Base-by-base conservation (phyloP, 1,284 basidiomycete species). In the Gomphus sp. region DNA sequence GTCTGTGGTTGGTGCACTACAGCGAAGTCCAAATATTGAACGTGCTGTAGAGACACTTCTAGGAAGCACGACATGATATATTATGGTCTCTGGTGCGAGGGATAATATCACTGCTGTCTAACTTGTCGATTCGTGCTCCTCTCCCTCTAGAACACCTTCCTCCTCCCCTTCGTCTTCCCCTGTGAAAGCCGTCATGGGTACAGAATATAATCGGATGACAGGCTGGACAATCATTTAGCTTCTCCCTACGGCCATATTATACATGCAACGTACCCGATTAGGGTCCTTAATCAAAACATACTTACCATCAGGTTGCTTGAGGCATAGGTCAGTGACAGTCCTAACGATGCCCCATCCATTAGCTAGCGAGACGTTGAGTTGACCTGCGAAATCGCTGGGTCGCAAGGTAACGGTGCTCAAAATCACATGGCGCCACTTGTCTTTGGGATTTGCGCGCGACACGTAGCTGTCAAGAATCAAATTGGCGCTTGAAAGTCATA, bases 331-430 rank as follows among this genome's bases (percentile, higher is more conserved):
- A 49, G 91, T 89, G 62, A 98, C 87, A 28, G 91, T 95, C 60
- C 95, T 82, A 34, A 99, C 93, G 68, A 99, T 98, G 63, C 97
- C 97, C 96, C 96, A 99, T 31, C 97, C 97, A 71, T 99, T 99
- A 55, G 89, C 76, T 61, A 99, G 76, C 53, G 93, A 97, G 59
- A 99, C 87, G 70, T 98, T 98, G 68, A 99, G 89, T 74, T 99
- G 97, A 31, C 77, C 80, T 11, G 97, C 95, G 68, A 99, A 97
- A 65, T 99, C 97, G 36, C 83, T 81, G 3, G 97, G 96, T 63
- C 97, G 93, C 80, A 94, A 87, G 55, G 93, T 95, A 49, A 94
- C 92, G 11, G 95, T 93, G 70, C 93, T 95, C 63, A 99, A 78
- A 67, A 99, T 94, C 68, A 93, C 87, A 76, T 99, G 97, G 58